Percentiles rank a stretch among this genome's conserved stretches.
Conservation (phyloP, 1,284 basidiomycete species). For the Mixia osmundae region DNA sequence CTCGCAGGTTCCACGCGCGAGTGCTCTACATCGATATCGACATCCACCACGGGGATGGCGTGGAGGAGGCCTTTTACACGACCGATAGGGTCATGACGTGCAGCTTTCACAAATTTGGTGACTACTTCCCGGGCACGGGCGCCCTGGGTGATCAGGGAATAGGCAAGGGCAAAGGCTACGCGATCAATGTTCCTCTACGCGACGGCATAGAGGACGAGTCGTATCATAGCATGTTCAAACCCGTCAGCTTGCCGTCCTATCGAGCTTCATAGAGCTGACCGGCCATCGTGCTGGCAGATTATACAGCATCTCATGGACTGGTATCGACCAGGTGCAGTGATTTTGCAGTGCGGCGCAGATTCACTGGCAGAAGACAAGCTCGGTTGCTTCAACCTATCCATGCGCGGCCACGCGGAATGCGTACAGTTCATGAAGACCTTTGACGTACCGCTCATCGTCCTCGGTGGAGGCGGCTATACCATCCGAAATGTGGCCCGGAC, state of each 20-base stretch:
- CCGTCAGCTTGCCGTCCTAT: constrained; percentile 31
- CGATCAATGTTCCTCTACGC: constrained; percentile 78
- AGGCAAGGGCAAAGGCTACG: constrained; percentile 67
- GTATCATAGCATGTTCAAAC: constrained; percentile 62
- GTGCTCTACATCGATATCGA: constrained; percentile 97
- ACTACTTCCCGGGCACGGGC: constrained; percentile 42
- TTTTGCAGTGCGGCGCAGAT: constrained; percentile 90
- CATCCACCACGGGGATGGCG: constrained; percentile 93
- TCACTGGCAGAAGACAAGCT: constrained; percentile 87
- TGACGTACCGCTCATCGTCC: constrained; percentile 65
- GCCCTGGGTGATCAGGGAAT: constrained; percentile 48
- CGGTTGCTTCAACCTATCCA: constrained; percentile 85
- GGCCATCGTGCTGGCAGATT: constrained; percentile 30
- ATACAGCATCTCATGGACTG: constrained; percentile 71
- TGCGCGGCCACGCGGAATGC: constrained; percentile 72
- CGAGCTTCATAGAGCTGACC: not conserved
- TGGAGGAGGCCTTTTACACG: constrained; percentile 96
- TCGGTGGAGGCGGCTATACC: constrained; percentile 93
- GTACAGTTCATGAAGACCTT: constrained; percentile 65
- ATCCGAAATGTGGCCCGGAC: constrained; percentile 71
- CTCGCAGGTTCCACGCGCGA: constrained; percentile 35
- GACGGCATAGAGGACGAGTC: constrained; percentile 68
- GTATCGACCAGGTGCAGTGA: constrained; percentile 66
- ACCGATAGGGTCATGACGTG: constrained; percentile 91
- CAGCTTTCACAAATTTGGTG: constrained; percentile 79